Evolutionary conservation across 2,329 filamentous ascomycete species (phyloP), one percentile per base, ranked within the genome.

Genomic region (Fusarium floridanum): DNA sequence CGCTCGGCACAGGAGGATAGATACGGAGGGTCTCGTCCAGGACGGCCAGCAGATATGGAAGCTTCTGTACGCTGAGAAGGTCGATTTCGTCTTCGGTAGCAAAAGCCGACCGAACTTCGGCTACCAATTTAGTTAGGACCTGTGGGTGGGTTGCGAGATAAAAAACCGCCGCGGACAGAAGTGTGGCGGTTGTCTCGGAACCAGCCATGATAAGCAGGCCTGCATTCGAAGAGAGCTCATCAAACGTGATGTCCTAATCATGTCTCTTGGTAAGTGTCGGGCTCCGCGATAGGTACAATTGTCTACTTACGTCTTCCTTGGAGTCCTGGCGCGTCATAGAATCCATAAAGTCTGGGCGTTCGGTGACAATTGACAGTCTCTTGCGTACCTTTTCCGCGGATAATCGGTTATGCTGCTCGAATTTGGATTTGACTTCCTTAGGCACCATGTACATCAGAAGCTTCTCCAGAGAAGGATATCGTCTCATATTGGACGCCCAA

Each of bases 21-120:
- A 84, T 73, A n/a, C 86, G 79, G 36, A 88, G 72, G 5, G 77
- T 76, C 74, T 88, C 86, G 3, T 86, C 79, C 11, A 87, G 72
- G 36, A 78, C 80, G 2, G 85, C 85, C 17, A 80, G 73, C 63
- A 86, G 57, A n/a, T 76, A 78, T 5, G 37, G 3, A 7, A 78
- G 57, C 6, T 61, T 36, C 3, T 71, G 62, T 2, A 74, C 73
- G n/a, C 64, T 65, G 2, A 45, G 1, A 10, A 75, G 22, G 56
- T 75, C 81, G 55, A 88, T 87, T 4, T 87, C 83, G 0, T 80
- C 77, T 29, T 83, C 78, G 0, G 60, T 72, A 1, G 65, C 63
- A 67, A 86, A 87, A 0, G 79, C 39, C 0, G 77, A 73, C 0
- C 85, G 83, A 1, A 88, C 78, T 75, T 88, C 86, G 0, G 80